Evolutionary conservation across 306 rosid species (phyloP).

Genomic region (Rosa lucieae): DNA sequence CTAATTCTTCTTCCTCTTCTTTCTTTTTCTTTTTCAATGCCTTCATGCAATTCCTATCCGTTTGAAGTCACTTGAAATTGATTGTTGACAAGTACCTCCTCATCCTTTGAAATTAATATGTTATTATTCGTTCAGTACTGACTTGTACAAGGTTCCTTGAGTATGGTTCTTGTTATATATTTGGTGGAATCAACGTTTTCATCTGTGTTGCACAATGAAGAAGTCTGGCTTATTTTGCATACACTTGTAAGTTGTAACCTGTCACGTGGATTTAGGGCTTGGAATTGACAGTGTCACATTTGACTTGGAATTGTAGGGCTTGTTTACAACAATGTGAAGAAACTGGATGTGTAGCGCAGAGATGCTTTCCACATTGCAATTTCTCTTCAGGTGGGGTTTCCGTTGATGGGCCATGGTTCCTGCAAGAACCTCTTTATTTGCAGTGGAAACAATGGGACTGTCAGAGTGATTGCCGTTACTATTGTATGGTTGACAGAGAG

Average conservation of each 20-base stretch:
- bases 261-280: not conserved
- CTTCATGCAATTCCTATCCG: not conserved
- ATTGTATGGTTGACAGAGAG: conserved; percentile 73
- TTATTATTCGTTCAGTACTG: not conserved
- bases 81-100: not conserved
- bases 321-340: conserved; percentile 64
- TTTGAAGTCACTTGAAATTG: not conserved
- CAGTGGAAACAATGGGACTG: conserved; percentile 72
- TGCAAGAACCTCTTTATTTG: conserved; percentile 55
- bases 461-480: conserved; percentile 58
- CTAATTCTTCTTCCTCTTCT: not conserved
- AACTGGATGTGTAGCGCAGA: conserved; percentile 57
- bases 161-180: not conserved
- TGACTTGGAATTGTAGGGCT: conserved; percentile 37
- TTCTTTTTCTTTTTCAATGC: not conserved
- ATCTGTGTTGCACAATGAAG: not conserved
- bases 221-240: not conserved
- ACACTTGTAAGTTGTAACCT: conserved; percentile 10
- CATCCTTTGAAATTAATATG: not conserved
- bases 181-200: not conserved
- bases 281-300: not conserved
- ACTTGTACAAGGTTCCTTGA: not conserved
- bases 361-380: conserved; percentile 66
- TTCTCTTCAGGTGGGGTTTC: conserved; percentile 38
- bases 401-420: conserved; percentile 43